Base-by-base conservation (phyloP, 2,329 filamentous ascomycete species). In the Beauveria asiatica region DNA sequence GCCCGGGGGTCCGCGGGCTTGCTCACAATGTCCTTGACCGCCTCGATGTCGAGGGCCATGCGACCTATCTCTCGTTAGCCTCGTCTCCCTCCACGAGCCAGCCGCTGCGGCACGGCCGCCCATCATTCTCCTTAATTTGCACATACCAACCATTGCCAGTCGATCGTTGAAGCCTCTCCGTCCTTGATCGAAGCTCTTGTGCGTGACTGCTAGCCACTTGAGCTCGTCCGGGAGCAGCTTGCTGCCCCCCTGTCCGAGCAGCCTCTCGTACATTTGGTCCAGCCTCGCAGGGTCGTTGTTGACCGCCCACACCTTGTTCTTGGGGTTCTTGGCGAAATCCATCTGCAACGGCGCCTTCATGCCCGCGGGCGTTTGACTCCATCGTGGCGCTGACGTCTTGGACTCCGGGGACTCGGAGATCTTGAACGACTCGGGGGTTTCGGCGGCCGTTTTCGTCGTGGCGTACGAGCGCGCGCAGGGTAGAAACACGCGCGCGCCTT, bases 171-270 rank as follows among this genome's bases (percentile, higher is more conserved):
- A 96, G 1, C 93, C 93, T 79, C 92, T 87, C 69, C 91, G 82
- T 57, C 92, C 94, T 70, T 97, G 92, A 72, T 99, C 93, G 70
- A 96, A 97, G 75, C 92, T 97, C 83, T 97, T 97, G 75, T 97
- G 94, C 65, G 94, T 99, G 60, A 99, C 84, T 33, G 92, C 92
- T 69, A 97, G 78, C 94, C 94, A 99, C 77, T 97, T 97, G 63
- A 94, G 80, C 76, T 99, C 93, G 17, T 97, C 92, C 2, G 88
- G 86, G 61, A 99, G 79, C 72, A 94, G 73, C 67, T 82, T 83
- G 66, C 89, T 83, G 61, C 89, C 90, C 50, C 82, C 85, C 51
- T 78, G 79, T 6, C 92, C 93, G 59, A 97, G 76, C 66, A 97
- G 82, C 57, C 80, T 80, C 65, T 83, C 80, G 73, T 97, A 96